phyloP scores from a whole-genome alignment of 2,329 filamentous ascomycete species.

The Ambrosiella beaveri region DNA sequence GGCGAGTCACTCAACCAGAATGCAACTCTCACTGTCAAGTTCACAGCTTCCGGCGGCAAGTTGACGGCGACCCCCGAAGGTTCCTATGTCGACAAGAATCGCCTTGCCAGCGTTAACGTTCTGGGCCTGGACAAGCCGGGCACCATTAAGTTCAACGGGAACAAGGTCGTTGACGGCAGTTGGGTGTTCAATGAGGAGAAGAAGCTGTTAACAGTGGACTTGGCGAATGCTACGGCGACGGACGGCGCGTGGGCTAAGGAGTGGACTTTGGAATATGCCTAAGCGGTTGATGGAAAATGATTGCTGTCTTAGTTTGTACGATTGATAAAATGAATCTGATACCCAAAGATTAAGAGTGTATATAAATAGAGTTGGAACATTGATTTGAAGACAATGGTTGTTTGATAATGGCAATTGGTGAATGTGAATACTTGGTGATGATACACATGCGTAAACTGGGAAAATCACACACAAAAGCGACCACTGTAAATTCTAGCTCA shows the following conservation, averaged over 20 bases:
- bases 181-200: conserved; percentile 32
- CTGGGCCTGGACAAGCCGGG: conserved; percentile 32
- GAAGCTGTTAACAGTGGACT: conserved; percentile 32
- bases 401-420: no score
- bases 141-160: conserved; percentile 36
- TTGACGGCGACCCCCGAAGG: conserved; percentile 34
- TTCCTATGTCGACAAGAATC: conserved; percentile 36
- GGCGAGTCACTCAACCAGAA: conserved; percentile 48
- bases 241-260: conserved; percentile 38
- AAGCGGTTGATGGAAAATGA: not conserved
- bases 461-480: no score
- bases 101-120: conserved; percentile 44
- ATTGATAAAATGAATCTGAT: no score
- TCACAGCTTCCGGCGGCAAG: conserved; percentile 25
- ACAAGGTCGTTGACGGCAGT: conserved; percentile 20
- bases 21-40: conserved; percentile 35
- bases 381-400: no score
- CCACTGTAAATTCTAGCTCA: not conserved
- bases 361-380: no score
- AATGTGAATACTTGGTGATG: no score
- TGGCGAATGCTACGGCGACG: conserved; percentile 30
- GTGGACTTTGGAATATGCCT: conserved; percentile 24
- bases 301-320: not conserved
- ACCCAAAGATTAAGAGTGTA: no score
- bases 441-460: no score